A percentile compares a stretch with the other conserved stretches of the same genome.
Evolutionary conservation across 1,284 basidiomycete species (phyloP).

Genomic region (Waitea zeae): DNA sequence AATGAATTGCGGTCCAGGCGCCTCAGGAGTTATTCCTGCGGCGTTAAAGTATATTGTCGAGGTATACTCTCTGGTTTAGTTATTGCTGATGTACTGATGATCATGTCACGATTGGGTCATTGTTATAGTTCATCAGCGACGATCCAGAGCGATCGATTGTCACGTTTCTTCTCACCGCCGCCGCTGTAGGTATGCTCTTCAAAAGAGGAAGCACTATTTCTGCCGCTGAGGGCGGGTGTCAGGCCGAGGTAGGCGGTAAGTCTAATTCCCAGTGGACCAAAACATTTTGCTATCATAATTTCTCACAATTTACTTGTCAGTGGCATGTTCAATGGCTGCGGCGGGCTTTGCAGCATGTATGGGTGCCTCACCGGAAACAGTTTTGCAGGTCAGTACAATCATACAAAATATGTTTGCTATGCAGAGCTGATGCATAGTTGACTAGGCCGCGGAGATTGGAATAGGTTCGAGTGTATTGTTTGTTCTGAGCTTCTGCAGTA

Average conservation of each 20-base stretch:
- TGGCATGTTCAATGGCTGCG: conserved; percentile 84
- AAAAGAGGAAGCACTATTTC: conserved; percentile 94
- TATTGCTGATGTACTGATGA: no score
- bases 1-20: no score
- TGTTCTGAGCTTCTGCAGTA: no score
- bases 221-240: conserved; percentile 87
- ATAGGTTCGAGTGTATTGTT: no score
- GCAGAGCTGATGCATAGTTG: no score
- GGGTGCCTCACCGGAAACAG: conserved; percentile 73
- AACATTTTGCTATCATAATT: no score
- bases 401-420: no score
- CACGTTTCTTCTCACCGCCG: conserved; percentile 75
- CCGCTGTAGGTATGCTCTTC: conserved; percentile 90
- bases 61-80: no score
- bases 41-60: conserved; percentile 81
- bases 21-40: conserved; percentile 83
- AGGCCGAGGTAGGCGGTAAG: conserved; percentile 70
- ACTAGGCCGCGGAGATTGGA: conserved; percentile 93
- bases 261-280: no score
- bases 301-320: conserved; percentile 18
- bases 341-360: conserved; percentile 90
- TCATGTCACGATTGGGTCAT: no score
- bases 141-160: conserved; percentile 75
- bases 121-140: conserved; percentile 82
- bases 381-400: no score